Percentiles rank a stretch among this genome's conserved stretches.
phyloP scores from a whole-genome alignment of 1,284 basidiomycete species.

The Ustilago loliicola region DNA sequence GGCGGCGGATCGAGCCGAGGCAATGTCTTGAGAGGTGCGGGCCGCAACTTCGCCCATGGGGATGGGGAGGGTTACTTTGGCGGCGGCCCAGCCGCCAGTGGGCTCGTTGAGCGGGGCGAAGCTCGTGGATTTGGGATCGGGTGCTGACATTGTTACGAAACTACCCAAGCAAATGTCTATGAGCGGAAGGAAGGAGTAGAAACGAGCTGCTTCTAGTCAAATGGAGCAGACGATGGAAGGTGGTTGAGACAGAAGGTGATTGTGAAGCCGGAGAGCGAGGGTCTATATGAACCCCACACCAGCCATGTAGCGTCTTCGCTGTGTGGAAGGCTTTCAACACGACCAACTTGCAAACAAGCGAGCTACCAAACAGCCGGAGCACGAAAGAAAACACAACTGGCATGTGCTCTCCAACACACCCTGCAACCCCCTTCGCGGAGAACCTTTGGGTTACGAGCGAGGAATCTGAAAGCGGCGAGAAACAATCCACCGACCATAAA shows the following conservation, averaged over 20 bases:
- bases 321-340: slow-evolving; percentile 7
- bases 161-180: background rate
- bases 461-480: slow-evolving; percentile 11
- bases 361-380: background rate
- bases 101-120: slow-evolving; percentile 48
- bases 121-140: slow-evolving; percentile 47
- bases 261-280: background rate
- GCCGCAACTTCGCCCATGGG: slow-evolving; percentile 59
- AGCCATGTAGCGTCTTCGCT: background rate
- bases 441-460: too few relatives aligned
- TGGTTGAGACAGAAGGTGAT: background rate
- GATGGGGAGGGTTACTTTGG: slow-evolving; percentile 60
- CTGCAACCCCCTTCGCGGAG: too few relatives aligned
- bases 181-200: background rate
- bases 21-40: slow-evolving; percentile 56
- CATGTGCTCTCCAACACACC: too few relatives aligned
- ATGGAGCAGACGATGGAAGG: slow-evolving; percentile 2
- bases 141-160: slow-evolving; percentile 23
- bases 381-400: too few relatives aligned
- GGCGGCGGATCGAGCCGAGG: slow-evolving; percentile 41
- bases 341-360: background rate
- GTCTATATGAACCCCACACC: slow-evolving; percentile 7
- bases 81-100: slow-evolving; percentile 31
- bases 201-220: background rate
- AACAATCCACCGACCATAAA: background rate